These are phyloP conservation scores for Pythium sp. DNA, from an alignment of 352 stramenopile species.

Conservation along the genomic window DNA sequence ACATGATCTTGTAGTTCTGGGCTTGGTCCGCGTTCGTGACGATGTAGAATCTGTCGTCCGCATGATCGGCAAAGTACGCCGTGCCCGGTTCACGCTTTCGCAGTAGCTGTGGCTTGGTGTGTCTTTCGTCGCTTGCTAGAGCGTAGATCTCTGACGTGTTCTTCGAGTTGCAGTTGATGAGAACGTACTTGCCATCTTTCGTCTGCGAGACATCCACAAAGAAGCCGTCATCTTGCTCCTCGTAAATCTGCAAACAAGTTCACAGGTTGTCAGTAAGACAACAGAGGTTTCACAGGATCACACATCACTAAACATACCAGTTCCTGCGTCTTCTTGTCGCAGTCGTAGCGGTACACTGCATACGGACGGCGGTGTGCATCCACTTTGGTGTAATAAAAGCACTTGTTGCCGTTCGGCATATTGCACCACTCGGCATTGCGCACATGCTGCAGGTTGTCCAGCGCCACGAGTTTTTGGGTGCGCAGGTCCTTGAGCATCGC, in stretches of 20 bases:
- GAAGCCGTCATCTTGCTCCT: constrained; percentile 70
- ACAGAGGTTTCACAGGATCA: not conserved
- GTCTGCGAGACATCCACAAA: constrained; percentile 85
- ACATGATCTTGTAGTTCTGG: constrained; percentile 76
- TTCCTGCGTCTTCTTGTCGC: constrained; percentile 38
- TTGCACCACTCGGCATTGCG: constrained; percentile 76
- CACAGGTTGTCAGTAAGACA: not conserved
- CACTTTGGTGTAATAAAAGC: constrained; percentile 81
- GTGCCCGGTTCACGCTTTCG: constrained; percentile 50
- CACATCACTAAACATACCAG: constrained; percentile 31
- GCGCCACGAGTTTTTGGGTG: constrained; percentile 25
- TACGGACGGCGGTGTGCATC: constrained; percentile 59
- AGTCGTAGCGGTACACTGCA: constrained; percentile 63
- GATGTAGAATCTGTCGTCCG: constrained; percentile 62
- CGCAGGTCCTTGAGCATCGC: constrained; percentile 43
- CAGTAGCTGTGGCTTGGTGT: constrained; percentile 39
- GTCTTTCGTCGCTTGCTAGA: constrained; percentile 24
- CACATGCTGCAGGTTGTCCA: constrained; percentile 37
- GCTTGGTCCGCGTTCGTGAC: constrained; percentile 78
- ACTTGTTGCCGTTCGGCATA: constrained; percentile 11
- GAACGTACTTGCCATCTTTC: constrained; percentile 75
- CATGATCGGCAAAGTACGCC: constrained; percentile 86
- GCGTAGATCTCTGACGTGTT: constrained; percentile 82
- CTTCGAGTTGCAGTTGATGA: constrained; percentile 90
- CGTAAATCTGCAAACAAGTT: constrained; percentile 50